phyloP scores from a whole-genome alignment of 176 grass and related monocot species.

The Bothriochloa decipiens region DNA sequence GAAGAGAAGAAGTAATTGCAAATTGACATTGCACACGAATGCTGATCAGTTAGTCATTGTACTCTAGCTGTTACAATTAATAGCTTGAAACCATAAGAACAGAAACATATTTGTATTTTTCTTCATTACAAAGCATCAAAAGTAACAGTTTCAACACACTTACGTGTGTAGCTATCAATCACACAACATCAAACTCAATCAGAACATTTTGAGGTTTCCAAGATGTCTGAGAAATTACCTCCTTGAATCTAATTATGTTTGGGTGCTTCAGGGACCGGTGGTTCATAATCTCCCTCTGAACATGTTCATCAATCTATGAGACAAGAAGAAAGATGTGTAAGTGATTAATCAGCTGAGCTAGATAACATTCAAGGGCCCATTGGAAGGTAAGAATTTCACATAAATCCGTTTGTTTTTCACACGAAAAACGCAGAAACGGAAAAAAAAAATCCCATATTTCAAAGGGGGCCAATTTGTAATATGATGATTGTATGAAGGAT shows the following conservation, averaged over 20 bases:
- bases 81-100: neutral
- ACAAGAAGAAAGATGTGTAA: conserved; percentile 18
- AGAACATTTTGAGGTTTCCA: neutral
- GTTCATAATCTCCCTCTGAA: conserved; percentile 98
- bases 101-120: conserved; percentile 10
- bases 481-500: neutral
- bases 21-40: conserved; percentile 1
- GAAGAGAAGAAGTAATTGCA: neutral
- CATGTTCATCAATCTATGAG: conserved; percentile 91
- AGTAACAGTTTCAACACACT: neutral
- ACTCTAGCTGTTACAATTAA: conserved; percentile 12
- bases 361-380: neutral
- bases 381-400: no score
- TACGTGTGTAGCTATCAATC: neutral
- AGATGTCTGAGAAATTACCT: conserved; percentile 57
- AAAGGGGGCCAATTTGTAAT: neutral
- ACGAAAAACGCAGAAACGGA: no score
- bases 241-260: conserved; percentile 90
- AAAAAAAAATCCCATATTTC: no score
- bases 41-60: neutral
- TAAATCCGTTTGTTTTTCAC: no score
- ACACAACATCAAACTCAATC: neutral
- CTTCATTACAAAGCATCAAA: neutral
- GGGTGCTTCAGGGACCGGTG: conserved; percentile 91
- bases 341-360: neutral